Base-by-base conservation (phyloP, 805 yeast species). In the Wickerhamiella brachini region DNA sequence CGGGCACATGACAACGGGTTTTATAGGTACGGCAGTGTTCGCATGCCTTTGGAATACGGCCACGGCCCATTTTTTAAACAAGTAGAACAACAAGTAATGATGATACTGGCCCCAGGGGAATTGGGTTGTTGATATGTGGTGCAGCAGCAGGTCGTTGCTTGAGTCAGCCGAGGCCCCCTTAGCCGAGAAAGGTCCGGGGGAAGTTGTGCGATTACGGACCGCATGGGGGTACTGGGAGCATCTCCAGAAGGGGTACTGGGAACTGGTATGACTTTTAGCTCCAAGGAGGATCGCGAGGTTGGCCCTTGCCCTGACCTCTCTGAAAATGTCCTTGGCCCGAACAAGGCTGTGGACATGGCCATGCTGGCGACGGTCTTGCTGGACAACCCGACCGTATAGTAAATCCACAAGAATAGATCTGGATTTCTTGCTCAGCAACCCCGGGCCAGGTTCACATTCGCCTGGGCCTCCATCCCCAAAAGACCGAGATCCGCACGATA, bases 31-130 rank as follows among this genome's bases (percentile, higher is more conserved):
- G 53, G 46, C 60, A 57, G 20, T 47, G 51, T 3, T 48, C 45
- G 46, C 57, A 54, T 7, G 57, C 57, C 44, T 50, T 48, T 13
- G 57, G 52, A 26, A 41, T 45, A n/a, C 57, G 53, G 34, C 57
- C 57, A 22, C 54, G 53, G 26, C 49, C 47, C 49, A 50, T 44
- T 12, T 37, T 18, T 15, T 29, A 7, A 29, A 12, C 15, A 9
- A 15, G 4, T 29, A 3, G 15, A 29, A 7, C 34, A 9, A 7
- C 34, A 29, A 29, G 12, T 29, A 15, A 9, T 29, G 34, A 15
- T 3, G 34, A 5, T 7, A 29, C 12, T 29, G 34, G 34, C 34
- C 34, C 34, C 3, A 12, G 34, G 34, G 34, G 34, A 9, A 29
- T 9, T 29, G 34, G 34, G 34, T 29, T 29, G 34, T 15, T 37